Percentiles rank a stretch among this genome's conserved stretches.
Conservation (phyloP, 768 basidiomycete species). For the Termitomyces sp. region DNA sequence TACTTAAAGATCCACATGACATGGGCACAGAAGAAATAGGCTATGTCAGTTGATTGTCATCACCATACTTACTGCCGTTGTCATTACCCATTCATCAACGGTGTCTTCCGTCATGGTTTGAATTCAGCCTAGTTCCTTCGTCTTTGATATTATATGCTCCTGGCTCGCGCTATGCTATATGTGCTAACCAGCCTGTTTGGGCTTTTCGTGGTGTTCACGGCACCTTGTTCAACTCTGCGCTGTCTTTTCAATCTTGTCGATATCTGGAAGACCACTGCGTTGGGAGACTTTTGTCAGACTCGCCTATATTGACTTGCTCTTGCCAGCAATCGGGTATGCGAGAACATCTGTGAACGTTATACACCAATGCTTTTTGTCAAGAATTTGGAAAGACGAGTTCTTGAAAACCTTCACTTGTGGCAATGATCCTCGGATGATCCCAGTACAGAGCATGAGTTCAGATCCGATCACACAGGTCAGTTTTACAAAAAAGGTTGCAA, state of each 20-base stretch:
- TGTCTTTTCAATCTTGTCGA: neutral
- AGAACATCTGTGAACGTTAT: too few relatives aligned
- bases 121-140: neutral
- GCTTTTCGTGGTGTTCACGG: neutral
- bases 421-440: too few relatives aligned
- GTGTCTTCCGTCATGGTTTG: neutral
- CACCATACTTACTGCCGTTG: neutral
- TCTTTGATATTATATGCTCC: neutral
- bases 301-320: neutral
- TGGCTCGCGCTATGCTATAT: neutral
- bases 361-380: too few relatives aligned
- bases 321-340: too few relatives aligned
- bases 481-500: neutral
- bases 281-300: neutral
- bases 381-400: too few relatives aligned
- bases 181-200: neutral
- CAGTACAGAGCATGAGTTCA: too few relatives aligned
- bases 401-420: too few relatives aligned
- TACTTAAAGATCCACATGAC: neutral
- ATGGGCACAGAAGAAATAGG: slow-evolving; percentile 8
- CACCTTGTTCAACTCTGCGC: neutral
- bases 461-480: neutral
- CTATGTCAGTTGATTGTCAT: neutral
- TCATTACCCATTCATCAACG: neutral
- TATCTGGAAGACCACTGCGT: neutral